Base-by-base conservation (phyloP, 225 moss, liverwort and hornwort species). In the Sphagnum contortum region DNA sequence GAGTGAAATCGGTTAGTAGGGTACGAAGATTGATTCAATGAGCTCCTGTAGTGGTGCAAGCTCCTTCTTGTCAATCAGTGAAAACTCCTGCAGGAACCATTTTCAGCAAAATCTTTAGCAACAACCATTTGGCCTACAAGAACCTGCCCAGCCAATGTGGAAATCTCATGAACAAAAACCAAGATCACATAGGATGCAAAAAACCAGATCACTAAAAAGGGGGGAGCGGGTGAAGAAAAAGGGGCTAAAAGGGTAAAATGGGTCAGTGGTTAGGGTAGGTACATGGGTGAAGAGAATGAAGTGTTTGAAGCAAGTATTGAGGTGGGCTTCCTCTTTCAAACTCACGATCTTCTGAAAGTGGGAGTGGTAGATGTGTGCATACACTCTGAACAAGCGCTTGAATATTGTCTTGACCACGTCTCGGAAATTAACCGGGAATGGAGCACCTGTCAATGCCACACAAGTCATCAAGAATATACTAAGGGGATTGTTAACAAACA, bases 291-390 rank as follows among this genome's bases (percentile, higher is more conserved):
- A 96, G 50, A 96, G 96, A 78, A 96, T 96, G 82, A 96, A 96
- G 72, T 96, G 96, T 78, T 98, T 98, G 83, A 93, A 98, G 82
- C 92, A 98, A 69, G 96, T 98, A 69, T 98, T 98, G 12, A 93
- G 81, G 78, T 98, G 96, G 51, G 96, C 96, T 79, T 93, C 93
- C 71, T 93, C 90, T 54, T 93, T 87, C 8, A 98, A 82, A 68
- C 89, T 93, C 65, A 98, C 96, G 56, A 98, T 98, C 82, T 91
- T 98, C 80, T 98, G 96, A 67, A 98, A 98, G 64, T 98, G 96
- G 14, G 96, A 98, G 80, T 98, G 96, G 62, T 98, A 98, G 50
- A 98, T 98, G 59, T 98, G 96, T 8, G 96, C 96, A 48, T 98
- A 98, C 8, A 98, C 96, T 57, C 96, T 87, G 57, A 98, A 98